A percentile compares a stretch with the other conserved stretches of the same genome.
Conservation (phyloP, 2,329 filamentous ascomycete genomes). For the Aspergillus sp. region DNA sequence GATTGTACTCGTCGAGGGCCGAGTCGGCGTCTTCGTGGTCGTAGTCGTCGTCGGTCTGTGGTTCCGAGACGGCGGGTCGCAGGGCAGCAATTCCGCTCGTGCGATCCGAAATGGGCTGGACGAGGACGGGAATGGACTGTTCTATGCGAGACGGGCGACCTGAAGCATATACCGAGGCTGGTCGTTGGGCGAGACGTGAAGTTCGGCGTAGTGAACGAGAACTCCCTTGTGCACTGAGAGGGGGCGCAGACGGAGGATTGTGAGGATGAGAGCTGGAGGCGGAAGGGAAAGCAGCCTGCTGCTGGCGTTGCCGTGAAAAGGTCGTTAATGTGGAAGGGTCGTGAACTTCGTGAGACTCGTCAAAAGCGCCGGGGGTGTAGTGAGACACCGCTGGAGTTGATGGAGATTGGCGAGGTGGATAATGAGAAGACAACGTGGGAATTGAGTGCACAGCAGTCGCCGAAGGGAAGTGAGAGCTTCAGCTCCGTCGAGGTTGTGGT, state of each 20-base stretch:
- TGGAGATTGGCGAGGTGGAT: slow-evolving; percentile 18
- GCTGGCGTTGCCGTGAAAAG: slow-evolving; percentile 45
- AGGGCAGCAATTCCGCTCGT: slow-evolving; percentile 20
- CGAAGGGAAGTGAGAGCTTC: neutral
- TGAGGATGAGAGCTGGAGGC: slow-evolving; percentile 45
- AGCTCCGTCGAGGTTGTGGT: neutral
- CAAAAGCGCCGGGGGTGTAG: slow-evolving; percentile 39
- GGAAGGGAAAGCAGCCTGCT: slow-evolving; percentile 38
- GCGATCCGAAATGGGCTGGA: slow-evolving; percentile 20
- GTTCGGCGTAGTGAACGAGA: slow-evolving; percentile 51
- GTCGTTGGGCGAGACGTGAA: slow-evolving; percentile 44
- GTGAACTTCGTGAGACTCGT: slow-evolving; percentile 56
- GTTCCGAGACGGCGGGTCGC: slow-evolving; percentile 32
- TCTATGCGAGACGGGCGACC: slow-evolving; percentile 24
- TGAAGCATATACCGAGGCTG: slow-evolving; percentile 45
- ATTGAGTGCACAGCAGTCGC: slow-evolving; percentile 6
- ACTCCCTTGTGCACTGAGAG: slow-evolving; percentile 54
- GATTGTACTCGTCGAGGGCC: slow-evolving; percentile 28
- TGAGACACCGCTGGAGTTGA: slow-evolving; percentile 42
- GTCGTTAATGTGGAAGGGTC: slow-evolving; percentile 46
- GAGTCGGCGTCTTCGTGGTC: slow-evolving; percentile 22
- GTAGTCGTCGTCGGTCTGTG: slow-evolving; percentile 29
- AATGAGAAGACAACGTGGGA: slow-evolving; percentile 33
- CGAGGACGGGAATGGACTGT: slow-evolving; percentile 24
- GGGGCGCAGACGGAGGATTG: slow-evolving; percentile 36